A percentile compares a stretch with the other conserved stretches of the same genome.
phyloP scores from a whole-genome alignment of 1,139 yeast genomes.

The Zygoascus sp. region DNA sequence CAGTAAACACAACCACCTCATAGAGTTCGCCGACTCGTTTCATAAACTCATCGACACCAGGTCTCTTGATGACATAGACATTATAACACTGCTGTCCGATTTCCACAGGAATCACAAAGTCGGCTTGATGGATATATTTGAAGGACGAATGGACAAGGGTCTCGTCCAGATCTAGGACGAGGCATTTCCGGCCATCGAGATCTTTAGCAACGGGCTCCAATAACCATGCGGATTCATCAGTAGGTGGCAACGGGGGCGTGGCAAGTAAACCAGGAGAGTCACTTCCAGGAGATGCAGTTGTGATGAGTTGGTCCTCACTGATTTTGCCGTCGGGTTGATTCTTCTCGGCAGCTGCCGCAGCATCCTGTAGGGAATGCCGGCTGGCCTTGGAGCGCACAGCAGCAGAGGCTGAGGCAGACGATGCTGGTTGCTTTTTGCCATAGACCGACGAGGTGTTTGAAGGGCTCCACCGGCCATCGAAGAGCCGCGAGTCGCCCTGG shows the following conservation, averaged over 20 bases:
- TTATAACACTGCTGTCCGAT: constrained; percentile 89
- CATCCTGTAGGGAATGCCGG: neutral
- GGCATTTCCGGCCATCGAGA: constrained; percentile 65
- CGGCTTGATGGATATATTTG: constrained; percentile 86
- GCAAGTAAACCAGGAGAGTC: neutral
- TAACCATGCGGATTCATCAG: constrained; percentile 39
- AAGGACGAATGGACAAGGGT: constrained; percentile 94
- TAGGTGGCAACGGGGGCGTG: neutral
- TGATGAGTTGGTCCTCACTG: constrained; percentile 2
- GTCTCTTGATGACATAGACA: constrained; percentile 93
- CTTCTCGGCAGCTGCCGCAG: constrained; percentile 1
- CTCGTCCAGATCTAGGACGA: constrained; percentile 89
- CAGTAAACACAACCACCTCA: constrained; percentile 96
- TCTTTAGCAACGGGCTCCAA: constrained; percentile 50
- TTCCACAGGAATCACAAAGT: constrained; percentile 88
- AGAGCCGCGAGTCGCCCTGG: constrained; percentile 5
- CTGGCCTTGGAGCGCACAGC: neutral
- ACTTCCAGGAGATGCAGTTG: constrained; percentile 1
- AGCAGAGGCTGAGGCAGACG: neutral
- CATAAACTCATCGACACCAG: constrained; percentile 95
- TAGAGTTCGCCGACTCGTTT: constrained; percentile 74
- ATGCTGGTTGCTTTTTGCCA: constrained; percentile 1
- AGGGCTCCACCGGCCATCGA: constrained; percentile 12
- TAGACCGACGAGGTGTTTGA: constrained; percentile 5
- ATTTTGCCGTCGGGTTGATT: neutral